Base-by-base conservation (phyloP, 2,329 filamentous ascomycete genomes). In the Aspergillus sp. region DNA sequence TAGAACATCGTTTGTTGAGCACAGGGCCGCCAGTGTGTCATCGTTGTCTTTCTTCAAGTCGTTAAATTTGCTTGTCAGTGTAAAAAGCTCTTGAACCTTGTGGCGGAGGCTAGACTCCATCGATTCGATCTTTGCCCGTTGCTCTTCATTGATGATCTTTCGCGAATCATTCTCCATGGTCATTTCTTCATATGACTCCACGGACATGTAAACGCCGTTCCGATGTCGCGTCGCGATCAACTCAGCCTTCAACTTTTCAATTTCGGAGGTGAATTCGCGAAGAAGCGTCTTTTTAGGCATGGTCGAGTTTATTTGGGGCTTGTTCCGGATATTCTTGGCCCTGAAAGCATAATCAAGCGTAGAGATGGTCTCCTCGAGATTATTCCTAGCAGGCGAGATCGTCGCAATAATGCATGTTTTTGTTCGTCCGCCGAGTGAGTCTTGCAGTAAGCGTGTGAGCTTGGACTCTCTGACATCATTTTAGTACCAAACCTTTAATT, bases 381-480 rank as follows among this genome's bases (percentile, higher is more conserved):
- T 99, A 75, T 89, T 93, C 74, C 95, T 96, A 7, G 93, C 91
- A 1, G 95, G 93, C 2, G 95, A 98, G 41, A 99, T 84, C 0
- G 95, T 99, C 5, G 95, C 95, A 68, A 99, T 98, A 64, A 99
- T 99, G 78, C 95, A 99, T 0, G 95, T 99, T 72, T 99, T 99
- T 1, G 96, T 99, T 52, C 89, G 86, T 3, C 95, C 95, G 60
- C 95, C 95, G 0, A 99, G 84, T 0, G 96, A 99, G 72, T 99
- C 96, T 86, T 99, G 96, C 18, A 99, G 80, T 4, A 99, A 80
- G 18, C 95, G 86, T 2, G 95, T 99, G 68, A 99, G 85, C 74
- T 99, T 99, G 2, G 95, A 99, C 76, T 99, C 96, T 67, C 95
- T 83, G 54, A 74, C 86, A 86, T 36, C 60, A 56, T 61, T 57